Evolutionary conservation across 306 rosid species (phyloP).

Genomic region (Quercus wislizeni): DNA sequence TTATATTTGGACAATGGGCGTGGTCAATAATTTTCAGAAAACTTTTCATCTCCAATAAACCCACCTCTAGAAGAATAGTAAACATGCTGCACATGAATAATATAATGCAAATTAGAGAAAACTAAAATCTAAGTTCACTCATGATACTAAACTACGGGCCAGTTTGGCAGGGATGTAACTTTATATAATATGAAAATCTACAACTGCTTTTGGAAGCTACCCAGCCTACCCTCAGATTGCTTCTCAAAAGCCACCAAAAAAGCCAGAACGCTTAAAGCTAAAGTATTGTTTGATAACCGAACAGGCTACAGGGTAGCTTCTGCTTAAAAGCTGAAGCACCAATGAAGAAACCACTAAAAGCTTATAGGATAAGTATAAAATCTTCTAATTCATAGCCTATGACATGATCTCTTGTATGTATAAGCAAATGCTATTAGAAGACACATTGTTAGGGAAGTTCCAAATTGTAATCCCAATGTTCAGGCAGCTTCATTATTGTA

Average conservation of each 20-base stretch:
- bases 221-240: too few relatives aligned
- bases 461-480: not conserved
- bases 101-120: not conserved
- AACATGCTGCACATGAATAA: not conserved
- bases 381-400: not conserved
- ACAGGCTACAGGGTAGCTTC: not conserved
- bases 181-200: too few relatives aligned
- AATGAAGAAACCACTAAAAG: too few relatives aligned
- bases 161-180: too few relatives aligned
- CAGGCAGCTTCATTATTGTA: not conserved
- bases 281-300: not conserved
- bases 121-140: not conserved
- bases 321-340: not conserved
- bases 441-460: not conserved
- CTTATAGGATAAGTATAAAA: too few relatives aligned
- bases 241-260: too few relatives aligned
- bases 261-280: too few relatives aligned
- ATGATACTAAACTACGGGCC: not conserved
- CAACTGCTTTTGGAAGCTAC: too few relatives aligned
- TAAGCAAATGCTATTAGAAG: not conserved
- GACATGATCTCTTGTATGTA: not conserved
- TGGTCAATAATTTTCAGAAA: not conserved
- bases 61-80: not conserved
- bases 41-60: not conserved
- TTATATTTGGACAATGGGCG: not conserved